Evolutionary conservation across 257 asterid genomes (phyloP).

Genomic region (Ballota nigra): DNA sequence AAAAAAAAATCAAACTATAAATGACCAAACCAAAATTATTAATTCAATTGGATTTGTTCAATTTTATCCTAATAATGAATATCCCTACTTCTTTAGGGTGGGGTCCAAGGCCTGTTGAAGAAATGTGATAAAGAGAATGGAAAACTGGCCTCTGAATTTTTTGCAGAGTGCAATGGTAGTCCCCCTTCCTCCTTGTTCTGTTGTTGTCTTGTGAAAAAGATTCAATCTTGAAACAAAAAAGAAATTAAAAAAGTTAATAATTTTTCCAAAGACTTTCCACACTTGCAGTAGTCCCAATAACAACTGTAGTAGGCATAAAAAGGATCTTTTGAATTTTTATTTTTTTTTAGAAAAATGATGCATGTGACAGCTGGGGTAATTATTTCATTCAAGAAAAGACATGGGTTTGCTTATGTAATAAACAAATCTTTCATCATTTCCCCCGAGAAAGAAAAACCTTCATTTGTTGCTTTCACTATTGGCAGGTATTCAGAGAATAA

Average conservation of each 20-base stretch:
- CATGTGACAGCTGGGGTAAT: conserved; percentile 38
- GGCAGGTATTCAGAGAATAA: conserved; percentile 23
- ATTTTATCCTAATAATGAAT: too few species aligned
- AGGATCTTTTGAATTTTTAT: conserved; percentile 2
- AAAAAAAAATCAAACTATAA: too few species aligned
- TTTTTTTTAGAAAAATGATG: conserved; percentile 17
- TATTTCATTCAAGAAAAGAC: conserved; percentile 31
- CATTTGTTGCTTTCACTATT: conserved; percentile 36
- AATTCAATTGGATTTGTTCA: neutral
- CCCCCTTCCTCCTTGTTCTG: conserved; percentile 18
- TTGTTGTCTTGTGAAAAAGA: conserved; percentile 24
- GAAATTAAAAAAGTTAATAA: neutral
- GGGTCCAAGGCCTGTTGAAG: neutral
- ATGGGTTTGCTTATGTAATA: conserved; percentile 17
- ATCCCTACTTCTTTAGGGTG: neutral
- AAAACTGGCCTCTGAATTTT: conserved; percentile 22
- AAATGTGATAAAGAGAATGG: conserved; percentile 21
- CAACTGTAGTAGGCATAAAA: neutral
- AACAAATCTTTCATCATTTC: conserved; percentile 23
- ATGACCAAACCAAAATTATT: neutral
- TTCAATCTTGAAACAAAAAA: neutral
- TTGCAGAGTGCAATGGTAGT: conserved; percentile 34
- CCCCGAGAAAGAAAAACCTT: conserved; percentile 38
- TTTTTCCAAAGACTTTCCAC: conserved; percentile 7
- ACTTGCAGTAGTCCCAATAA: conserved; percentile 24